phyloP scores from a whole-genome alignment of 805 yeast species.

The Candida khao-thaluensis region DNA sequence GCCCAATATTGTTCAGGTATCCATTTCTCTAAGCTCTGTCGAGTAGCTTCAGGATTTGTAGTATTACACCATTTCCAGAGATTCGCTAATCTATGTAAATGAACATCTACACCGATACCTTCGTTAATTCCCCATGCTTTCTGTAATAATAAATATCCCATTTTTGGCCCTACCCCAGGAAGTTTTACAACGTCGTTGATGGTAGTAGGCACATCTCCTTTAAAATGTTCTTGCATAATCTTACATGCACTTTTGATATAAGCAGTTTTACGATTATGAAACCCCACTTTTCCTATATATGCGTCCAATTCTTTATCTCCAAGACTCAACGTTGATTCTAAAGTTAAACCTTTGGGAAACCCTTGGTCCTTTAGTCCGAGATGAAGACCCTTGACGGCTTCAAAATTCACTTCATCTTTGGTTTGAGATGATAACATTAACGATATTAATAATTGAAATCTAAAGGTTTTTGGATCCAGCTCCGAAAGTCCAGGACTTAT shows the following conservation, averaged over 20 bases:
- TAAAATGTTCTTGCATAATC: constrained; percentile 48
- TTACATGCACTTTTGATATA: constrained; percentile 64
- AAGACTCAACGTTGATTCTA: constrained; percentile 51
- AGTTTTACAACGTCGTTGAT: constrained; percentile 62
- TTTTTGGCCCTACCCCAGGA: constrained; percentile 96
- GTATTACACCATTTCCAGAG: constrained; percentile 77
- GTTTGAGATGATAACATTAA: constrained; percentile 91
- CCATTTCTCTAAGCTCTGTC: constrained; percentile 70
- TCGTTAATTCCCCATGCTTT: constrained; percentile 73
- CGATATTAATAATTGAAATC: constrained; percentile 76
- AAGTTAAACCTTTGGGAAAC: constrained; percentile 51
- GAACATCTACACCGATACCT: constrained; percentile 96
- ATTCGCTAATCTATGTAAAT: constrained; percentile 74
- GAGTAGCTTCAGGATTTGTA: constrained; percentile 72
- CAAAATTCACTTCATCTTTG: constrained; percentile 79
- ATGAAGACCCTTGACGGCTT: constrained; percentile 66
- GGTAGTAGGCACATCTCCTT: constrained; percentile 71
- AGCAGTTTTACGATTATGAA: constrained; percentile 75
- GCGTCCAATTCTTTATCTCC: constrained; percentile 59
- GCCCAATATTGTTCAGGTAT: constrained; percentile 73
- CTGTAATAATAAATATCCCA: constrained; percentile 82
- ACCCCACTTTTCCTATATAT: constrained; percentile 79
- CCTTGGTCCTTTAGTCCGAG: constrained; percentile 38
- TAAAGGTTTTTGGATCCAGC: constrained; percentile 38
- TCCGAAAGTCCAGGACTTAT: constrained; percentile 35